Evolutionary conservation across 2,329 filamentous ascomycete genomes (phyloP), one percentile per base, ranked within the genome.

Genomic region (Iodosphaeria phyllophila): DNA sequence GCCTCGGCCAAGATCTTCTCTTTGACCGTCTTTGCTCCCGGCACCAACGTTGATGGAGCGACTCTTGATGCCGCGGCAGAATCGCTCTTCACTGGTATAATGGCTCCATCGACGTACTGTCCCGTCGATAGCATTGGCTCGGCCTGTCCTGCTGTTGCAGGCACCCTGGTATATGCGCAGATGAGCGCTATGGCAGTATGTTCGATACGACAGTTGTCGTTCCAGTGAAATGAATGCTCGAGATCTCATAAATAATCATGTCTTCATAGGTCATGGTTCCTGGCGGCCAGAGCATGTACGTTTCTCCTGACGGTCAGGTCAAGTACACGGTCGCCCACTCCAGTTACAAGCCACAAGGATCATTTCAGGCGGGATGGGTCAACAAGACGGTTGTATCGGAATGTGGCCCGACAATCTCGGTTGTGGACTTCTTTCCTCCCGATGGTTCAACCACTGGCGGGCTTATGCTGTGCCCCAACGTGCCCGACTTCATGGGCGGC

Each of bases 281-380:
- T 5, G 70, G 70, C 15, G 71, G 72, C 14, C 70, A 77, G 37
- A 46, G 55, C 29, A 54, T 73, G 35, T 76, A 66, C 42, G 53
- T 75, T 28, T 50, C 47, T 3, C 50, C 58, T 4, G 43, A 53
- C 14, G 72, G 70, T 5, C 48, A 54, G 7, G 42, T 76, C 28
- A 50, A 53, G 27, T 75, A 64, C 47, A 65, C 66, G 1, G 32
- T 38, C 12, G 54, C 68, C 0, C 66, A 74, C 47, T 69, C 64
- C 0, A 46, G 43, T 3, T 47, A 38, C 28, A 57, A 60, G 5
- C 66, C 68, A 0, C 32, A 44, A 0, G 67, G 64, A 7, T 58
- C 64, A 6, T 42, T 56, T 18, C 26, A 47, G 10, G 58, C 56
- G 2, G 58, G 60, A 14, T 71, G 72, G 47, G 40, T 30, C 16